Evolutionary conservation across 2,329 filamentous ascomycete species (phyloP).

Genomic region (Fusarium nanum): DNA sequence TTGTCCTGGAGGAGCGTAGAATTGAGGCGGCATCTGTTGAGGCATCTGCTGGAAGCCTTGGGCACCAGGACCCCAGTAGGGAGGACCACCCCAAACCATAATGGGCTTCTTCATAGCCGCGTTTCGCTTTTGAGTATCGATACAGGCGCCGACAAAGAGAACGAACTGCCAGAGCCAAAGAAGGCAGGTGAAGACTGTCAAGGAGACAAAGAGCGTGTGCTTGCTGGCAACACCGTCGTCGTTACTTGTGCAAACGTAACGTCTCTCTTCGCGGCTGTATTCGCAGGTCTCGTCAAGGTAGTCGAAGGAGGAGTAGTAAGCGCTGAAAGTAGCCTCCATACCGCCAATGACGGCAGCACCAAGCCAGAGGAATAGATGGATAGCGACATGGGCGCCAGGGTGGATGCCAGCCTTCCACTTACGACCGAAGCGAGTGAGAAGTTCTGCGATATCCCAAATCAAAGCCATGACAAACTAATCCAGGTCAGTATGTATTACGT

Average conservation of each 20-base stretch:
- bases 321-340: conserved; percentile 36
- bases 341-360: conserved; percentile 45
- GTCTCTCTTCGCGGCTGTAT: conserved; percentile 14
- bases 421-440: conserved; percentile 52
- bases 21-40: conserved; percentile 7
- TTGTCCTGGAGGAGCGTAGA: conserved; percentile 30
- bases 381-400: conserved; percentile 57
- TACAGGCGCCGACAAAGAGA: conserved; percentile 56
- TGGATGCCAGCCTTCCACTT: conserved; percentile 53
- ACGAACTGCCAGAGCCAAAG: conserved; percentile 51
- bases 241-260: conserved; percentile 15
- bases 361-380: conserved; percentile 58
- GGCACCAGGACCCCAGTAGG: conserved; percentile 46
- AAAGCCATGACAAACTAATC: conserved; percentile 51
- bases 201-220: conserved; percentile 31
- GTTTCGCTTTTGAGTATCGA: conserved; percentile 53
- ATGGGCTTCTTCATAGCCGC: conserved; percentile 37
- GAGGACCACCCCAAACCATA: conserved; percentile 43
- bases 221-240: conserved; percentile 3
- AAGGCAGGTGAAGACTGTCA: conserved; percentile 42
- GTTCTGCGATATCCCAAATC: conserved; percentile 55
- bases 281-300: conserved; percentile 22
- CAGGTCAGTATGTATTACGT: not conserved
- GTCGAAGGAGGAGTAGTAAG: conserved; percentile 25
- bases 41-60: conserved; percentile 50